A percentile compares a stretch with the other conserved stretches of the same genome.
Conservation (phyloP, 441 rosid genomes). For the Corymbia calophylla region DNA sequence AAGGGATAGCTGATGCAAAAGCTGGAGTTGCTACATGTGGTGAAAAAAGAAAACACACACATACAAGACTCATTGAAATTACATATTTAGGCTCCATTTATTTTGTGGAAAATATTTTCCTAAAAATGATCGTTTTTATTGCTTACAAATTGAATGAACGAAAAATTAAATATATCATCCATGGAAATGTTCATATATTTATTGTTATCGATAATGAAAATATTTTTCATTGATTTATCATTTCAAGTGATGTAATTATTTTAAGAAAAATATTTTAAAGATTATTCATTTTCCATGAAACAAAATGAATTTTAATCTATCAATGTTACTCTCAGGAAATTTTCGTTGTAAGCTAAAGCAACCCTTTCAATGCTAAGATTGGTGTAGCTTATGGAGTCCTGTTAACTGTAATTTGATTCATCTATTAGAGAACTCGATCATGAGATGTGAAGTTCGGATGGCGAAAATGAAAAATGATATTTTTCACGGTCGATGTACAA, state of each 20-base stretch:
- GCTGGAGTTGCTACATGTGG: fast-evolving
- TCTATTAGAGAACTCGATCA: neutral
- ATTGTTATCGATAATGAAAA: neutral
- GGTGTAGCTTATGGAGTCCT: neutral
- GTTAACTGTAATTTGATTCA: neutral
- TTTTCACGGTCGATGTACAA: neutral
- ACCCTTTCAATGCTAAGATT: too few species aligned
- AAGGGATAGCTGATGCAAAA: neutral
- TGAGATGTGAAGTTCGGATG: neutral
- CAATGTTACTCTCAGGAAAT: too few species aligned
- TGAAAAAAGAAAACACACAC: neutral
- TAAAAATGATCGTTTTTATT: fast-evolving
- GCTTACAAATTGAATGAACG: neutral
- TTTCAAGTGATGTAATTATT: too few species aligned
- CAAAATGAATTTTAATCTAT: too few species aligned
- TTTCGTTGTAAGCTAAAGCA: too few species aligned
- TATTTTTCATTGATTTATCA: too few species aligned
- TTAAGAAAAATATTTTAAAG: too few species aligned
- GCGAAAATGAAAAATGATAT: neutral
- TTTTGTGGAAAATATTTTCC: fast-evolving
- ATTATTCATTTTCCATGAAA: too few species aligned
- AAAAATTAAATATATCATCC: too few species aligned
- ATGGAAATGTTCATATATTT: too few species aligned
- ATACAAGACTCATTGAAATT: fast-evolving
- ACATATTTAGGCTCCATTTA: neutral